Evolutionary conservation across 805 yeast genomes (phyloP), one percentile per base, ranked within the genome.

Genomic region (Dipodascopsis tothii): DNA sequence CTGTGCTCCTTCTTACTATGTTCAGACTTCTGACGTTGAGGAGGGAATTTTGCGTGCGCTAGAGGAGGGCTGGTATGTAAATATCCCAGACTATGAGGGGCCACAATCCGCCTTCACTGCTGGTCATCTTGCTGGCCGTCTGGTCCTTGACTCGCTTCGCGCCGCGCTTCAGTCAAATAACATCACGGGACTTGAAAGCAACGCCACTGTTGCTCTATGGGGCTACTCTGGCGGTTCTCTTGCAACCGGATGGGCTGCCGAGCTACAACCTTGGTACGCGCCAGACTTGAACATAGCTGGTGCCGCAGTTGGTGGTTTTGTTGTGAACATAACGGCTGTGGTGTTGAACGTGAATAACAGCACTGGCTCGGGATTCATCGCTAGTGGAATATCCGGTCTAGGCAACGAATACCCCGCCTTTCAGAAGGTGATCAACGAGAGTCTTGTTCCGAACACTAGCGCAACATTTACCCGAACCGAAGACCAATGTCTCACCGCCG

Each of bases 1-100:
- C 28, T 59, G 62, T 43, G 56, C 58, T 17, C 63, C 63, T 4
- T 55, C 60, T 3, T 59, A 52, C 38, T 37, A 50, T 11, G 21
- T 57, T 37, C 52, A 43, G 30, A 25, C 14, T 9, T 9, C 9
- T 14, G 14, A 9, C 30, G 9, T 25, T 25, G 30, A 25, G 9
- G 14, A 9, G 11, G 14, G 14, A 9, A 25, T 25, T 21, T 45
- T 25, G 32, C 43, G 37, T 37, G 46, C 47, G 6, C 46, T 56
- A 14, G 18, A 40, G 9, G 40, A 42, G 16, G 58, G 60, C 3
- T 54, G 40, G 41, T 34, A 35, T 2, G 57, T 56, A 3, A 52
- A 49, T 21, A 34, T 42, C 21, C 60, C 62, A 7, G 62, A 59
- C 41, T 56, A 60, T 42, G 62, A 60, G 41, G 63, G 63, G 16